Percentiles rank a stretch among this genome's conserved stretches.
Conservation (phyloP, 192 early-diverging fungal genomes). For the Coemansia sp. region DNA sequence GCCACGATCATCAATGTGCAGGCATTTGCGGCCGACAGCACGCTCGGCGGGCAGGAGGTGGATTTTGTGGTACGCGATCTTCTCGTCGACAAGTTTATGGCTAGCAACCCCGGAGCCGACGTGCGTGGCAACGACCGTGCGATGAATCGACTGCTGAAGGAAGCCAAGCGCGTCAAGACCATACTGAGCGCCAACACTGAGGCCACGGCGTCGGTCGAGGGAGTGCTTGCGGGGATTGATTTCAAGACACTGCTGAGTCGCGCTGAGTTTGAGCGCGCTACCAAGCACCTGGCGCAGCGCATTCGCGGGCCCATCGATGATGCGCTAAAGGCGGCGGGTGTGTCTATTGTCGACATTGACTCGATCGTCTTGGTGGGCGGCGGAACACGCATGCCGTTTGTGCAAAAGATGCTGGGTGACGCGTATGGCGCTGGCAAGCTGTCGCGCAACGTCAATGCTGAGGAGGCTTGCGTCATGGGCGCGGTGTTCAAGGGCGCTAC, state of each 20-base stretch:
- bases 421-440: constrained; percentile 81
- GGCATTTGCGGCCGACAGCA: constrained; percentile 76
- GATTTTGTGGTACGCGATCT: constrained; percentile 81
- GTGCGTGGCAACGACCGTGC: constrained; percentile 72
- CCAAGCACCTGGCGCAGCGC: constrained; percentile 63
- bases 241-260: constrained; percentile 79
- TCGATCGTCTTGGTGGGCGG: constrained; percentile 96
- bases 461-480: constrained; percentile 91
- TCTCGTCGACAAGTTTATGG: constrained; percentile 76
- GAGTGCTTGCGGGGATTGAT: constrained; percentile 81
- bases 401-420: constrained; percentile 69
- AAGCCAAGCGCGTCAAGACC: constrained; percentile 94
- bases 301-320: constrained; percentile 71
- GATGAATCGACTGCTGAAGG: constrained; percentile 86
- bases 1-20: constrained; percentile 75
- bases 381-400: constrained; percentile 80
- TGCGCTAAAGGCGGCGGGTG: constrained; percentile 67
- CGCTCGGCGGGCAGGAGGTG: constrained; percentile 84
- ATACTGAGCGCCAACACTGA: constrained; percentile 95
- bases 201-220: constrained; percentile 83
- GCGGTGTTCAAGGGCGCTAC: constrained; percentile 86
- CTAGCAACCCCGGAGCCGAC: constrained; percentile 50
- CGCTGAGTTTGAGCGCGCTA: constrained; percentile 70
- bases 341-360: constrained; percentile 67
- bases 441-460: constrained; percentile 91